Conservation (phyloP, 2,329 filamentous ascomycete genomes). For the Phaeosphaeriaceae sp. region DNA sequence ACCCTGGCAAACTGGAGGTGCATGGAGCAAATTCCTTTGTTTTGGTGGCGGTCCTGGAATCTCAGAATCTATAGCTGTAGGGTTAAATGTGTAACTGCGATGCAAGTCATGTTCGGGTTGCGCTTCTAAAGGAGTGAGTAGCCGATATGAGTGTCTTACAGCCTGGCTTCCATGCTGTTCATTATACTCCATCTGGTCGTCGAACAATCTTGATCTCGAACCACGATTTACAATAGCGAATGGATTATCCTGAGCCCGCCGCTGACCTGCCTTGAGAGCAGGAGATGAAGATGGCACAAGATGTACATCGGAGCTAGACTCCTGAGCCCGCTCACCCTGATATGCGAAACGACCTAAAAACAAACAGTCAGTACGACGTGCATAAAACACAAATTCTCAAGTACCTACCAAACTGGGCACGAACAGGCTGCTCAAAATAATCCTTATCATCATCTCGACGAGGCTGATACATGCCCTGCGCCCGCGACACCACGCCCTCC, state of each 20-base stretch:
- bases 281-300: slow-evolving; percentile 49
- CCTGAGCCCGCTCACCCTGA: slow-evolving; percentile 17
- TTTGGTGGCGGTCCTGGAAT: not conserved
- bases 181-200: not conserved
- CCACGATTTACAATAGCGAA: not conserved
- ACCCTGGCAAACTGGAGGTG: slow-evolving; percentile 58
- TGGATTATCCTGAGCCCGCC: slow-evolving; percentile 21
- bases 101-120: not conserved
- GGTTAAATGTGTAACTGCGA: not conserved
- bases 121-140: not conserved
- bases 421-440: slow-evolving; percentile 3
- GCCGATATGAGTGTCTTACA: not conserved
- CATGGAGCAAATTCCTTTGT: slow-evolving; percentile 2
- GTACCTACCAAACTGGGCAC: slow-evolving; percentile 12
- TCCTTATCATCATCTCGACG: slow-evolving; percentile 1
- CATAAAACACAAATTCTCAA: not conserved
- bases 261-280: slow-evolving; percentile 45
- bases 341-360: slow-evolving; percentile 24
- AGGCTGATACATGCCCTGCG: slow-evolving; percentile 6
- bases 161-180: not conserved
- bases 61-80: not conserved
- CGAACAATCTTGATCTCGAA: not conserved
- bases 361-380: slow-evolving; percentile 12
- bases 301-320: slow-evolving; percentile 41
- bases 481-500: slow-evolving; percentile 14